Evolutionary conservation across 345 rosid species (phyloP), one percentile per base, ranked within the genome.

Genomic region (Eucalyptus pauciflora): DNA sequence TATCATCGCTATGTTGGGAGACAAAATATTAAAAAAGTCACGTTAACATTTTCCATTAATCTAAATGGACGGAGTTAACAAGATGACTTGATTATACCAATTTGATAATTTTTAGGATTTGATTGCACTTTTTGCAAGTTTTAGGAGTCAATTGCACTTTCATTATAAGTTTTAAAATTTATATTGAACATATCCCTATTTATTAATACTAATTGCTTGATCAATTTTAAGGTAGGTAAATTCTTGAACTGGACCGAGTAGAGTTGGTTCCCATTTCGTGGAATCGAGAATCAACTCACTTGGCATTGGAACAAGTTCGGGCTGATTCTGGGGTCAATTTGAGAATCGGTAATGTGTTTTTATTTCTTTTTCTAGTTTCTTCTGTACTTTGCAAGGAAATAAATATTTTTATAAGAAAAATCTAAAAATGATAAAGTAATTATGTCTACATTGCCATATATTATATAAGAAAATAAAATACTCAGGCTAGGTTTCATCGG

Each of bases 121-220:
- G 0, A 52, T 52, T 52, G 0, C 0, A 52, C 0, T 51, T 51
- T 51, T 51, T 7, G 1, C 0, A 51, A 17, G 1, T 17, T 17
- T 51, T 51, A 17, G 0, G 0, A 51, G 0, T 51, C 0, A 7
- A 51, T 51, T 7, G 2, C 1, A 17, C 4, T 18, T 52, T 20
- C 0, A 1, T 7, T 0, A 3, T 52, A 52, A 52, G 0, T 52
- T 52, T 52, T 52, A 3, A 52, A 0, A 52, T 8, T 52, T 52
- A 0, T 20, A 52, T 5, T 20, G 4, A 52, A 52, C 5, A 52
- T 52, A 52, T 52, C 27, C 7, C 13, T 27, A 60, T 27, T 60
- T 60, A 60, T 58, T 11, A 11, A 27, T 27, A 1, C 69, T 27
- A 62, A 6, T 62, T 62, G 2, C 8, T 5, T 3, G 0, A 62